A percentile compares a stretch with the other conserved stretches of the same genome.
These are phyloP conservation scores for Penicillium sp. DNA, from an alignment of 2,329 filamentous ascomycete genomes.

Conservation along the genomic window DNA sequence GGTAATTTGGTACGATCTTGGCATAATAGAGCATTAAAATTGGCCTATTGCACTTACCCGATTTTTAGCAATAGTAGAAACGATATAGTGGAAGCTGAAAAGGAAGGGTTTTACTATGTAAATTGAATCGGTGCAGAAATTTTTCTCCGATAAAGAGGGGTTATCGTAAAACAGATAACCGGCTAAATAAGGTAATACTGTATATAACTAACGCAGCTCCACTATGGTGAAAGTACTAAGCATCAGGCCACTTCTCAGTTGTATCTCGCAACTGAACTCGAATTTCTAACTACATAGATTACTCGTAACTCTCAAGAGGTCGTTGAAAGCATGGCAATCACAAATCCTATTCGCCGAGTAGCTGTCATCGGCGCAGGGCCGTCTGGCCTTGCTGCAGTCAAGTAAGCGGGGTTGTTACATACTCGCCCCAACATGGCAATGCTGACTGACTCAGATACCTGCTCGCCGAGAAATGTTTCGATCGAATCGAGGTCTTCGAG, in stretches of 20 bases:
- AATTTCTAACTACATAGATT: neutral
- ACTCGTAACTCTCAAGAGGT: neutral
- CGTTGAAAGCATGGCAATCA: slow-evolving; percentile 20
- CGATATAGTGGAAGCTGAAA: no score
- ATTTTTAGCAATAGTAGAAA: no score
- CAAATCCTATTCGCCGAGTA: slow-evolving; percentile 46
- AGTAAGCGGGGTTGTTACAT: slow-evolving; percentile 42
- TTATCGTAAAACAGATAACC: no score
- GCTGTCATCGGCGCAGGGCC: slow-evolving; percentile 84
- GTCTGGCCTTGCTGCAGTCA: slow-evolving; percentile 73
- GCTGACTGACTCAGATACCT: slow-evolving; percentile 59
- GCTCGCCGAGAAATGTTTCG: slow-evolving; percentile 67
- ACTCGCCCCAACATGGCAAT: neutral
- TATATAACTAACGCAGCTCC: slow-evolving; percentile 7
- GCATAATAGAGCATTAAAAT: no score
- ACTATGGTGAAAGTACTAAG: slow-evolving; percentile 21
- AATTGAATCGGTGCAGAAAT: no score
- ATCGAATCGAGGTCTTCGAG: slow-evolving; percentile 75
- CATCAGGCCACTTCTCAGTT: neutral
- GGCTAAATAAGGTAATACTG: no score
- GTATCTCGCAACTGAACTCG: slow-evolving; percentile 1
- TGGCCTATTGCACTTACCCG: no score
- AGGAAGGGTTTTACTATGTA: no score
- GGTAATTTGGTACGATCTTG: no score
- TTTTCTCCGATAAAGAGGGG: no score